Evolutionary conservation across 176 grass and related monocot species (phyloP).

Genomic region (Poa pratensis): DNA sequence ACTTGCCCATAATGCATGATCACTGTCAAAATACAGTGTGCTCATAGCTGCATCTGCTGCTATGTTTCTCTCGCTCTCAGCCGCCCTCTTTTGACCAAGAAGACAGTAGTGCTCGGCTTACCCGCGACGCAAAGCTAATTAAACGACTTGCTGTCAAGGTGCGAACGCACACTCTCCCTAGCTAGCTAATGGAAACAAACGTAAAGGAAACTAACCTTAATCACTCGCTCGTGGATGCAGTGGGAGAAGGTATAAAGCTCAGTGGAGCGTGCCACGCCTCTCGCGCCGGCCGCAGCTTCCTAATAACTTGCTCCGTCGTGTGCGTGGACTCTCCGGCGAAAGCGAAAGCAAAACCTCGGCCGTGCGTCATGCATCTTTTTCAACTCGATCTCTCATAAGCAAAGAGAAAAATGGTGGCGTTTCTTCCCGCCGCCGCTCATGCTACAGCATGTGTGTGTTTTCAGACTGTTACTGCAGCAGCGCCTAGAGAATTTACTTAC

Average conservation of each 20-base stretch:
- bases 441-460: too few relatives aligned
- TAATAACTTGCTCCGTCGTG: not conserved
- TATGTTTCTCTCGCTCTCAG: not conserved
- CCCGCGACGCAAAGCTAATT: conserved; percentile 55
- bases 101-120: conserved; percentile 51
- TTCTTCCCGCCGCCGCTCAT: not conserved
- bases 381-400: not conserved
- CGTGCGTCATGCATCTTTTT: too few relatives aligned
- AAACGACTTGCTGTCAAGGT: not conserved
- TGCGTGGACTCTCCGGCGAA: not conserved
- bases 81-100: conserved; percentile 44
- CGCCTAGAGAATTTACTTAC: too few relatives aligned
- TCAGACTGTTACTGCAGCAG: too few relatives aligned
- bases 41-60: too few relatives aligned
- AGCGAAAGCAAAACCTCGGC: not conserved
- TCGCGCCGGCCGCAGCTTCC: conserved; percentile 12
- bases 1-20: not conserved
- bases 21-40: not conserved
- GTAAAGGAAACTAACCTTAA: not conserved
- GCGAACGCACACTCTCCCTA: not conserved
- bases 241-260: not conserved
- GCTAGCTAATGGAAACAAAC: not conserved
- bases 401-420: not conserved
- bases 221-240: not conserved
- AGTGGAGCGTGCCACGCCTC: conserved; percentile 13